Base-by-base conservation (phyloP, 208 protist genomes). In the Leishmania braziliensis region DNA sequence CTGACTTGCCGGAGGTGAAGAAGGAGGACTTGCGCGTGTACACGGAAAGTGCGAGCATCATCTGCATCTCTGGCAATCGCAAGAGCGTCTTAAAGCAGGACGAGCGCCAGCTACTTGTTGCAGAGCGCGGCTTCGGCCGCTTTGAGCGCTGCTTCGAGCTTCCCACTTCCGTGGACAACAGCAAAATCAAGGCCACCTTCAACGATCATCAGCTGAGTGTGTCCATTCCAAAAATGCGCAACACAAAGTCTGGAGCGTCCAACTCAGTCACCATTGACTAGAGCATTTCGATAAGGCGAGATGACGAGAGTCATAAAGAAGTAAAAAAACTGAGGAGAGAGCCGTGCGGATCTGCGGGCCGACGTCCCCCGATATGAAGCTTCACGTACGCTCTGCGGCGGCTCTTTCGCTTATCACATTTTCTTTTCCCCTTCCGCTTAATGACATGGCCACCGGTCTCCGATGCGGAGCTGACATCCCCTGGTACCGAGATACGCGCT, bases 141-240 rank as follows among this genome's bases (percentile, higher is more conserved):
- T 97, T 97, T 77, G 89, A 95, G 82, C 91, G 93, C 46, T 97
- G 93, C 83, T 87, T 97, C 56, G 85, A 92, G 10, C 79, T 97
- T 29, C 87, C 87, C 6, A 71, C 84, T 12, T 66, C 56, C 8
- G 48, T 95, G 51, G 85, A 84, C 18, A 82, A 89, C 66, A 54
- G 70, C 16, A 79, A 73, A 6, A 77, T 97, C 29, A 88, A 90
- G 80, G 93, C 93, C 8, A 86, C 39, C n/a, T 88, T 94, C 70
- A 83, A 74, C 10, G 78, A 95, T 76, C n/a, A 84, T 1, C 84
- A 89, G 62, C 92, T 97, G 10, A 80, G 75, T 3, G 84, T 97
- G 26, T 79, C 80, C 10, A 86, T 97, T 18, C 89, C 89, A 1
- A 95, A 95, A 83, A 46, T 84, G 63, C 43, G 63, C 29, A 23